Conservation (phyloP, 805 yeast species). For the Candida vartiovaarae region DNA sequence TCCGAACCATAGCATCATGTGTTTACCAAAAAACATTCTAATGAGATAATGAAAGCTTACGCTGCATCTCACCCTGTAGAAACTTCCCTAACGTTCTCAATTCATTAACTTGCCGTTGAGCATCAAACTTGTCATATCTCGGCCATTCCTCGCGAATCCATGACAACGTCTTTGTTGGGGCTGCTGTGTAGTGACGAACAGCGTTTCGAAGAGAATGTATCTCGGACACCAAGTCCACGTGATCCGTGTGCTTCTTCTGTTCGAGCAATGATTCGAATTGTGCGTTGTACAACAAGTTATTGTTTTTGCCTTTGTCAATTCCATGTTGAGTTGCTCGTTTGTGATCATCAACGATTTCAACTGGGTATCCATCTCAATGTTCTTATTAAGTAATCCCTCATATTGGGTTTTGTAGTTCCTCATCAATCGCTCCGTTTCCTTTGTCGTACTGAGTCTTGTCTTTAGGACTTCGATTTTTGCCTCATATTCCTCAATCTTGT, state of each 20-base stretch:
- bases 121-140: slow-evolving; percentile 2
- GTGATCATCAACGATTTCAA: slow-evolving; percentile 15
- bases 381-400: slow-evolving; percentile 8
- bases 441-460: slow-evolving; percentile 32
- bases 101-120: slow-evolving; percentile 9
- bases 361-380: slow-evolving; percentile 8
- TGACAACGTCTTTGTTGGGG: not conserved
- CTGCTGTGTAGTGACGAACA: slow-evolving; percentile 2
- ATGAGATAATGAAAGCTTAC: slow-evolving; percentile 1
- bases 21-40: not conserved
- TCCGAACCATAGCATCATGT: no score
- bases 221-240: slow-evolving; percentile 37
- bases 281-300: slow-evolving; percentile 20
- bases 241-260: slow-evolving; percentile 28
- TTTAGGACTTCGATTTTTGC: slow-evolving; percentile 40
- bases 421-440: slow-evolving; percentile 24
- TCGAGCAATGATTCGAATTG: slow-evolving; percentile 28
- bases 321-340: slow-evolving; percentile 20
- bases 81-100: slow-evolving; percentile 16
- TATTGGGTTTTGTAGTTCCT: slow-evolving; percentile 20
- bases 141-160: slow-evolving; percentile 12
- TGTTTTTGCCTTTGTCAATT: slow-evolving; percentile 25
- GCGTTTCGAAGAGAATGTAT: slow-evolving; percentile 34
- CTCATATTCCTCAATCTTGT: not conserved
- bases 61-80: slow-evolving; percentile 8